Evolutionary conservation across 2,329 filamentous ascomycete genomes (phyloP), one percentile per base, ranked within the genome.

Genomic region (Pseudogymnoascus sp.): DNA sequence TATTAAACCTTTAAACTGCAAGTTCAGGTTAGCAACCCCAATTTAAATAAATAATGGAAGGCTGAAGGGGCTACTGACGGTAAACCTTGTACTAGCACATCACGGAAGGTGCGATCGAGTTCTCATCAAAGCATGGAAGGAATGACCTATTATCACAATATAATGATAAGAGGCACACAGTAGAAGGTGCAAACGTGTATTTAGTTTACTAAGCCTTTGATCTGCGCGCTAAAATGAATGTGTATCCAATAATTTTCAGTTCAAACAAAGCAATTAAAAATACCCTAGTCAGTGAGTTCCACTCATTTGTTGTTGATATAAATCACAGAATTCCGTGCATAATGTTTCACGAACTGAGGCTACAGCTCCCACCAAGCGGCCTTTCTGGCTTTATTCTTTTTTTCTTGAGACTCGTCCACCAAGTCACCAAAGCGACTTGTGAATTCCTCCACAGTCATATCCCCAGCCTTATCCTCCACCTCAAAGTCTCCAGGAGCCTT

Each of bases 371-470:
- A 60, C 16, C 59, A 10, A 23, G 59, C 33, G 6, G 59, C 59
- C 16, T 28, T 33, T 12, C 38, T 42, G 11, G 33, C n/a, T 14
- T 33, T 33, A 18, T 33, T n/a, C 12, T 56, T n/a, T 33, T 18
- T 8, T 6, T 53, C n/a, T 53, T 16, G 25, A 18, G 18, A 3
- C 25, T 60, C 63, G 21, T 64, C 61, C 14, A 53, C 61, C 42
- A 25, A 63, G 18, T 28, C 44, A 16, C 33, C 50, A 14, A 84
- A 70, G 28, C 84, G 77, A 69, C 81, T 80, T 74, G 82, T 83
- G 61, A 89, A 76, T 31, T 87, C 85, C 67, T 86, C 82, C 4
- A 87, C 79, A 3, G 73, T 77, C 65, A 88, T 77, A 69, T 83
- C 80, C 35, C 77, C 80, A 35, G 76, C 78, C 28, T 33, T 18